Conservation (phyloP, 148 eudicot genomes). For the Cornus florida region DNA sequence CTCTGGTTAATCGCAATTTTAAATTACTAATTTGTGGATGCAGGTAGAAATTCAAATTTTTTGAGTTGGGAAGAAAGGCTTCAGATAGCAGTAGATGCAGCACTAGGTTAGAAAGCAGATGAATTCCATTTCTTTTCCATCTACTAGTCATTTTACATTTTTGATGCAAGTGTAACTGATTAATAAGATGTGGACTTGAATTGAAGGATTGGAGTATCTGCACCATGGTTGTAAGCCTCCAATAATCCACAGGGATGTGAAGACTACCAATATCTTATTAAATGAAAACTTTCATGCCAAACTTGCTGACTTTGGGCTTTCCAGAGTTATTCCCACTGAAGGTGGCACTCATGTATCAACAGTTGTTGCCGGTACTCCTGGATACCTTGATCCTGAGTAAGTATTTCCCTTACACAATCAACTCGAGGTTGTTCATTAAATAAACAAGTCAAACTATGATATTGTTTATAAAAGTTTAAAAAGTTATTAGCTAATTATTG, state of each 20-base stretch:
- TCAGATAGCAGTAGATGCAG: slow-evolving; percentile 40
- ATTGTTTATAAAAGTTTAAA: no score
- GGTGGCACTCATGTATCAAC: slow-evolving; percentile 19
- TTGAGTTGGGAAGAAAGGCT: slow-evolving; percentile 50
- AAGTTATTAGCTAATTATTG: no score
- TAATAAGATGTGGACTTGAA: not conserved
- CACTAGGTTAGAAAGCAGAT: slow-evolving; percentile 33
- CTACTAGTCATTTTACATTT: not conserved
- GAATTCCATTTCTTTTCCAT: not conserved
- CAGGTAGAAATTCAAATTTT: slow-evolving; percentile 19
- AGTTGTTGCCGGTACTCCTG: slow-evolving; percentile 21
- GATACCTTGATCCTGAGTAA: slow-evolving; percentile 27
- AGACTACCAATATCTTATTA: slow-evolving; percentile 23
- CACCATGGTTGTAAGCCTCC: slow-evolving; percentile 29
- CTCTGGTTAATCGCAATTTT: no score
- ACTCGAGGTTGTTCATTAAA: no score
- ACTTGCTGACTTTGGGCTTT: slow-evolving; percentile 30
- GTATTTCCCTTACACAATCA: not conserved
- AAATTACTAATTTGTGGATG: not conserved
- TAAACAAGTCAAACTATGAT: no score
- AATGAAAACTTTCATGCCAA: slow-evolving; percentile 15
- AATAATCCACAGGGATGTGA: slow-evolving; percentile 29
- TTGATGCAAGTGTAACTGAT: not conserved
- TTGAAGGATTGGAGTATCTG: slow-evolving; percentile 26
- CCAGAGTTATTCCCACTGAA: slow-evolving; percentile 13